Conservation (phyloP, 2,329 filamentous ascomycete genomes). For the Ophiostoma himal-ulmi region DNA sequence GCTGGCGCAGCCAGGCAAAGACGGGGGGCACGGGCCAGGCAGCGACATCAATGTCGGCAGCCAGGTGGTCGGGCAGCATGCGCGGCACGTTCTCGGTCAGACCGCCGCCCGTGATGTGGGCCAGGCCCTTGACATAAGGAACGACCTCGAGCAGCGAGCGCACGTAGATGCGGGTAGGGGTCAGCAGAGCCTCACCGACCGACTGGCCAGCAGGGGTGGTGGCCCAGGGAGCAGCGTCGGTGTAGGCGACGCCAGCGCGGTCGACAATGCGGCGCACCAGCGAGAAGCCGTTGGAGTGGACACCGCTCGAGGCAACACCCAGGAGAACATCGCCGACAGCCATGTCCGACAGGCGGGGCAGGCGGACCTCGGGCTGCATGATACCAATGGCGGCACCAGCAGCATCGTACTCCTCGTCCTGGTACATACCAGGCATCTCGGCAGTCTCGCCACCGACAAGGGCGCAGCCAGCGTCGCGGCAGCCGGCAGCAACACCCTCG, state of each 20-base stretch:
- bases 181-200: conserved; percentile 73
- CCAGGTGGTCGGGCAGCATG: conserved; percentile 74
- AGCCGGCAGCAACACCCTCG: conserved; percentile 81
- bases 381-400: conserved; percentile 86
- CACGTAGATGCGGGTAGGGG: conserved; percentile 91
- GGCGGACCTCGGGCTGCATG: conserved; percentile 60
- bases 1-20: conserved; percentile 77
- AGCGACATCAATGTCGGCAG: conserved; percentile 72
- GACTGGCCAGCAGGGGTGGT: conserved; percentile 37
- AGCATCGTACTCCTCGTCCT: conserved; percentile 83
- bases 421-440: conserved; percentile 96
- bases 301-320: conserved; percentile 75
- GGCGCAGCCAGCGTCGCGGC: conserved; percentile 76
- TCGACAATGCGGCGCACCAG: conserved; percentile 88
- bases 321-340: conserved; percentile 74
- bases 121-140: conserved; percentile 77
- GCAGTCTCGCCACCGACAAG: conserved; percentile 96
- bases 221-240: conserved; percentile 72
- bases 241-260: conserved; percentile 63
- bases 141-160: conserved; percentile 63
- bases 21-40: conserved; percentile 72
- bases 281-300: conserved; percentile 96
- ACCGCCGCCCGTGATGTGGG: conserved; percentile 94
- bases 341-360: conserved; percentile 76
- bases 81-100: conserved; percentile 90